Evolutionary conservation across 371 early-diverging fungal genomes (phyloP), one percentile per base, ranked within the genome.

Genomic region (Parasitella parasitica): DNA sequence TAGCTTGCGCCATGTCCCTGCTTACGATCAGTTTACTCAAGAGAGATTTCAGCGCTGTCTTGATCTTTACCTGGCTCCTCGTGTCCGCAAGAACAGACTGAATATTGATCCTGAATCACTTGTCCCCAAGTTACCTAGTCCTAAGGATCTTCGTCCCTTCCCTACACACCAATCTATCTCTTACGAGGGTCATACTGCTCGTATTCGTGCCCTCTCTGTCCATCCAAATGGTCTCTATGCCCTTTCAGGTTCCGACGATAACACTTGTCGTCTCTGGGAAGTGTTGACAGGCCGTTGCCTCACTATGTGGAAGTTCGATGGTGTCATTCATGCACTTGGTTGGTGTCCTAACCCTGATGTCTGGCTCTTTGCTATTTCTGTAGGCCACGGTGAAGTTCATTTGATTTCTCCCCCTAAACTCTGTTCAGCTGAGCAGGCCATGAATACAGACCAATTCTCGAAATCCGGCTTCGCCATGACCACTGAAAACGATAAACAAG

Each of bases 31-130:
- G 32, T 92, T 95, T 61, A 84, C 97, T 54, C 88, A 95, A 72
- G 98, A 98, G 72, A 82, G 97, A 60, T 98, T 97, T 83, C 89
- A 94, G 64, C 85, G 99, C 57, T 96, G 96, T 74, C 83, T 98
- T 66, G 98, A 98, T 73, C 82, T 98, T 65, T 98, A 97, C 70
- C 78, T 98, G 61, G 95, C 96, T 38, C 99, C 99, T 24, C 91
- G 99, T 71, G 86, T 90, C 37, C 79, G 86, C 48, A 93, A 91
- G 77, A 94, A 95, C 72, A 89, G 90, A 67, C 78, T 93, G 61
- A 82, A 95, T 58, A 87, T 95, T 63, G 94, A 97, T 73, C 93
- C 95, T 20, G 97, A 97, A 58, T 88, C 91, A 27, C 83, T 98
- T 46, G 84, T 97, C 30, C 99, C 98, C 50, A 92, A 94, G 75